Base-by-base conservation (phyloP, 1,284 basidiomycete genomes). In the Cronartium quercuum region DNA sequence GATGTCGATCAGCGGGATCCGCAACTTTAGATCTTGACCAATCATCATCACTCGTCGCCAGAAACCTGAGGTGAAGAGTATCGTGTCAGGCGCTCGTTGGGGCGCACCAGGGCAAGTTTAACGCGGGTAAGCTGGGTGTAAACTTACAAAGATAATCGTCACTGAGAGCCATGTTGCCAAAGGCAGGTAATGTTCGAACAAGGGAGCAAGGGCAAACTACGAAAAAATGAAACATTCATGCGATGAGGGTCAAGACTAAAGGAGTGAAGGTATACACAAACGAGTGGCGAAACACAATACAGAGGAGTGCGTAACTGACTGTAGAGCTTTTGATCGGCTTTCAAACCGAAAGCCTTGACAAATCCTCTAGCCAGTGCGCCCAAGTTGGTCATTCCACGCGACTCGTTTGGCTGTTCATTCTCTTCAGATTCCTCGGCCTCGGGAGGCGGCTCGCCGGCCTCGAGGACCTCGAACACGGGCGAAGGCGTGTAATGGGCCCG, bases 111-210 rank as follows among this genome's bases (percentile, higher is more conserved):
- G 40, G 29, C 29, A 21, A 34, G 38, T 6, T 35, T 44, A 37
- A 18, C 35, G 21, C 29, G 18, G 34, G 35, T 6, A 42, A 47
- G 18, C 10, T 34, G 1, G 10, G 58, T 44, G 76, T 75, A 76
- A 76, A 80, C 75, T 78, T 80, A 77, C 78, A 78, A 44, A 81
- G 64, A 37, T 79, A 78, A 40, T 79, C 76, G 37, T 79, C 76
- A 5, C 78, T 77, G 51, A 81, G 76, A 24, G 78, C 79, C 34
- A 81, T 64, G 35, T 78, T 78, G 60, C 80, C 80, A 38, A 76
- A 76, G 24, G 77, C 76, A 34, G 79, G 79, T 0, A 80, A 41
- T 1, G 78, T 78, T 9, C 78, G 76, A n/a, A 80, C 77, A 15
- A 81, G 78, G 66, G 21, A 76, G 76, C 68, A 80, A 77, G 76